Evolutionary conservation across 2,329 filamentous ascomycete genomes (phyloP).

Genomic region (Alternaria postmessia): DNA sequence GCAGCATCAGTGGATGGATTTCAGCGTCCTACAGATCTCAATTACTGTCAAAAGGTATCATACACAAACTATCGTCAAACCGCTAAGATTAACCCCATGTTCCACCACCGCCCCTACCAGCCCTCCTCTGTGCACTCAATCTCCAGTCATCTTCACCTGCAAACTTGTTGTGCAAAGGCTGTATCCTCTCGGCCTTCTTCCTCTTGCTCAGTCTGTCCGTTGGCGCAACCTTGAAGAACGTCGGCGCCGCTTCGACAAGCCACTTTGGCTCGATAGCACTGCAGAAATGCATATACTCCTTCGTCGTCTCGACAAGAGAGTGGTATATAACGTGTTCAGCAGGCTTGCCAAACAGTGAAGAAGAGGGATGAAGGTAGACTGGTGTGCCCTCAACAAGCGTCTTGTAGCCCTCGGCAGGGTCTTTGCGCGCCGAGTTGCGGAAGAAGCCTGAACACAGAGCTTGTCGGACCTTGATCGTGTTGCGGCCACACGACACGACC

Average conservation of each 20-base stretch:
- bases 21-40: not conserved
- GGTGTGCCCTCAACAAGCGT: conserved; percentile 94
- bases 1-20: not conserved
- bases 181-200: conserved; percentile 92
- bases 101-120: conserved; percentile 85
- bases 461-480: conserved; percentile 86
- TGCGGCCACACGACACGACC: conserved; percentile 82
- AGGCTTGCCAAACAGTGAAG: conserved; percentile 92
- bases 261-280: conserved; percentile 93
- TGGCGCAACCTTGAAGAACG: conserved; percentile 96
- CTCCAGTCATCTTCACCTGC: conserved; percentile 95
- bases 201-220: conserved; percentile 87
- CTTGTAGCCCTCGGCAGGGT: conserved; percentile 96
- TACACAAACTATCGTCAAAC: not conserved
- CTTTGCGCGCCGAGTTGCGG: conserved; percentile 92
- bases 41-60: not conserved
- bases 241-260: conserved; percentile 95
- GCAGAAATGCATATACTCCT: conserved; percentile 98
- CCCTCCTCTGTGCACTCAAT: conserved; percentile 83
- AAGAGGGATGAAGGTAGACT: conserved; percentile 92
- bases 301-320: conserved; percentile 87
- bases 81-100: conserved; percentile 77
- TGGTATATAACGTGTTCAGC: conserved; percentile 97
- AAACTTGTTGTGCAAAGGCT: conserved; percentile 93
- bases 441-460: conserved; percentile 95